Percentiles rank a stretch among this genome's conserved stretches.
Evolutionary conservation across 495 filamentous ascomycete genomes (phyloP).

Genomic region (Aspergillus carlsbadensis): DNA sequence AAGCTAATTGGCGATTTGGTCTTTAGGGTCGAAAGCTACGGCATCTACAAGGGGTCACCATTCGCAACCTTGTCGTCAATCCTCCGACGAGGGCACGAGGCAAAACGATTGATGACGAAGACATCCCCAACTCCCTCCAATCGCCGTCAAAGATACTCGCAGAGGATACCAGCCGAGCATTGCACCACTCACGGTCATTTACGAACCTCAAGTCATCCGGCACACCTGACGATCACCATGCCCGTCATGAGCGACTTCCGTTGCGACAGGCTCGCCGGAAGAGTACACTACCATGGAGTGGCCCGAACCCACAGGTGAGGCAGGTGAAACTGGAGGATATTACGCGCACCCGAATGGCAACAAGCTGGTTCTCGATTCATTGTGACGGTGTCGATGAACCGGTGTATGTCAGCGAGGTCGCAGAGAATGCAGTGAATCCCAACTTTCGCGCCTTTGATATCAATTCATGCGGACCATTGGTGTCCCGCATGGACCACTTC

Average conservation of each 20-base stretch:
- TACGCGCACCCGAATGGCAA: conserved; percentile 69
- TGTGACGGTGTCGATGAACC: conserved; percentile 63
- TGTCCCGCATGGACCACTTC: conserved; percentile 63
- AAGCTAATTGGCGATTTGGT: conserved; percentile 9
- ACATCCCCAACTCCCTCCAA: conserved; percentile 64
- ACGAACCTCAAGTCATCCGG: conserved; percentile 55
- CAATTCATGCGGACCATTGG: conserved; percentile 58
- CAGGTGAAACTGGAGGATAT: conserved; percentile 78
- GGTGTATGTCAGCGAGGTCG: conserved; percentile 86
- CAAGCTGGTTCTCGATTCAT: conserved; percentile 88
- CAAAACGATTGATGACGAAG: conserved; percentile 83
- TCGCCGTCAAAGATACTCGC: conserved; percentile 68
- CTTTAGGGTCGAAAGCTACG: conserved; percentile 80
- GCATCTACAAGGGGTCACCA: conserved; percentile 81
- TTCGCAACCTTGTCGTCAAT: conserved; percentile 77
- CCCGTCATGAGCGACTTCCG: conserved; percentile 18
- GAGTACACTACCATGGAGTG: conserved; percentile 68
- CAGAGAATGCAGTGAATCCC: conserved; percentile 81
- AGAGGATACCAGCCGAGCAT: conserved; percentile 50
- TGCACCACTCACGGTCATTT: conserved; percentile 75
- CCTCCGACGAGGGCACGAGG: conserved; percentile 54
- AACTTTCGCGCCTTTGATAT: conserved; percentile 88
- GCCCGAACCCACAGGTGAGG: conserved; percentile 61
- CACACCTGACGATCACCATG: conserved; percentile 24
- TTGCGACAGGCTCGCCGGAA: conserved; percentile 52